A percentile compares a stretch with the other conserved stretches of the same genome.
phyloP scores from a whole-genome alignment of 306 rosid species.

The Pachyrhizus erosus region DNA sequence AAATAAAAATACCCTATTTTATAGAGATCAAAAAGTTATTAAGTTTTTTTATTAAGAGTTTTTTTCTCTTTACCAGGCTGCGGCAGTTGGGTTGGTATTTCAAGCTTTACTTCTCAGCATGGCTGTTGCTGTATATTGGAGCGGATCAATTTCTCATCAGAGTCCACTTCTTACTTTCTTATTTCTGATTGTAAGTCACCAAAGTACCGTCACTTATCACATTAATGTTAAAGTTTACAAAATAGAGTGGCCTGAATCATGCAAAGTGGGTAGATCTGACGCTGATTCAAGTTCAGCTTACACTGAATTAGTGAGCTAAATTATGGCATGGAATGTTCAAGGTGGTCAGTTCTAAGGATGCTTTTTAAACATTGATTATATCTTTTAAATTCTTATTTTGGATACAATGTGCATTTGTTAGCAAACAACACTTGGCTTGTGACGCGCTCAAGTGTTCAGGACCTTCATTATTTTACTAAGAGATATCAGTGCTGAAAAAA shows the following conservation, averaged over 20 bases:
- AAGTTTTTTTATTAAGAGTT: constrained; percentile 8
- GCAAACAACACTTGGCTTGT: neutral
- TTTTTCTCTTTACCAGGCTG: constrained; percentile 70
- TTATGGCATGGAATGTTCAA: constrained; percentile 14
- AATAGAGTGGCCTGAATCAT: constrained; percentile 2
- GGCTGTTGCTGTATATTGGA: constrained; percentile 89
- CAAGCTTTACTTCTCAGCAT: constrained; percentile 90
- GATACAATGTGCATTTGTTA: constrained; percentile 4
- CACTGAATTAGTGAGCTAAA: constrained; percentile 29
- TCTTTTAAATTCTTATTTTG: constrained; percentile 15
- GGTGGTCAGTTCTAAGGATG: constrained; percentile 9
- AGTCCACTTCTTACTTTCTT: constrained; percentile 82
- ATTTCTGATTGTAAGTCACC: constrained; percentile 81
- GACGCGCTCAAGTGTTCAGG: constrained; percentile 4
- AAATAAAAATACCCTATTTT: no score
- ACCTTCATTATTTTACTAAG: constrained; percentile 6
- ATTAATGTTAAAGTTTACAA: constrained; percentile 16
- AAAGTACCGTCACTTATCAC: constrained; percentile 23
- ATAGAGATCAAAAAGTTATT: no score
- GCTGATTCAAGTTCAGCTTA: constrained; percentile 19
- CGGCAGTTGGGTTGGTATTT: constrained; percentile 89
- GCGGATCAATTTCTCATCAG: constrained; percentile 71
- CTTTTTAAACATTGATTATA: neutral
- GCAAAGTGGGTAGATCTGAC: neutral
- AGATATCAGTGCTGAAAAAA: constrained; percentile 5